A percentile compares a stretch with the other conserved stretches of the same genome.
These are phyloP conservation scores for Desmodesmus armatus DNA, from an alignment of 139 green algal genomes.

Conservation along the genomic window DNA sequence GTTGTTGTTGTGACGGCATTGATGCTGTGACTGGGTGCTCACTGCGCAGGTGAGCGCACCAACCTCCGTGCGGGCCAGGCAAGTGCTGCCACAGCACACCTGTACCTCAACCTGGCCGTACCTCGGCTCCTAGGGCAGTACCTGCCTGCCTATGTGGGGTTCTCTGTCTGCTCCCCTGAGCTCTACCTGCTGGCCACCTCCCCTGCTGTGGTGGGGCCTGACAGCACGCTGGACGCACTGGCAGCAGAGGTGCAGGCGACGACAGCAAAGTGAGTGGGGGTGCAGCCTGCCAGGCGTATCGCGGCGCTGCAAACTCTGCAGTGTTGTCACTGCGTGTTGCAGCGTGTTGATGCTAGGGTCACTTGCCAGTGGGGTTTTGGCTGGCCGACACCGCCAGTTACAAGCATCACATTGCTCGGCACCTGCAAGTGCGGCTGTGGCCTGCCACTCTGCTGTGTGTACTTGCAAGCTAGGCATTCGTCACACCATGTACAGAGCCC, in stretches of 20 bases:
- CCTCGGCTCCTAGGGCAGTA: slow-evolving; percentile 26
- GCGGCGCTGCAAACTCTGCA: too few relatives aligned
- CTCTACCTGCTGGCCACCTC: slow-evolving; percentile 30
- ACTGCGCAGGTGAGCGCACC: slow-evolving; percentile 39
- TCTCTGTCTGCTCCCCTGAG: slow-evolving; percentile 10
- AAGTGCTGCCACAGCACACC: slow-evolving; percentile 9
- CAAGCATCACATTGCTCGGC: too few relatives aligned
- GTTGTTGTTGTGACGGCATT: neutral
- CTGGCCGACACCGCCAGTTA: too few relatives aligned
- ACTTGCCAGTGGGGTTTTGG: too few relatives aligned
- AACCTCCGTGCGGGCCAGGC: slow-evolving; percentile 30
- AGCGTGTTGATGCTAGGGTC: too few relatives aligned
- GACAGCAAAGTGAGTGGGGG: slow-evolving; percentile 1
- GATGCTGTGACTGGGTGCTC: neutral
- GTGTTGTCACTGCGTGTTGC: too few relatives aligned
- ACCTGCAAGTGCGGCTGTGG: neutral
- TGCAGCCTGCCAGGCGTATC: too few relatives aligned
- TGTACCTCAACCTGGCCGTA: slow-evolving; percentile 39
- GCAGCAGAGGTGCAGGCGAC: slow-evolving; percentile 1
- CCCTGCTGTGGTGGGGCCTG: neutral
- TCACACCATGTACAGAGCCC: too few relatives aligned
- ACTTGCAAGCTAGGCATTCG: too few relatives aligned
- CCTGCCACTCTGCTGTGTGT: neutral
- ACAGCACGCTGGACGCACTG: slow-evolving; percentile 15
- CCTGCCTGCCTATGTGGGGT: slow-evolving; percentile 8